phyloP scores from a whole-genome alignment of 2,329 filamentous ascomycete genomes.

The Diaporthe citriasiana region DNA sequence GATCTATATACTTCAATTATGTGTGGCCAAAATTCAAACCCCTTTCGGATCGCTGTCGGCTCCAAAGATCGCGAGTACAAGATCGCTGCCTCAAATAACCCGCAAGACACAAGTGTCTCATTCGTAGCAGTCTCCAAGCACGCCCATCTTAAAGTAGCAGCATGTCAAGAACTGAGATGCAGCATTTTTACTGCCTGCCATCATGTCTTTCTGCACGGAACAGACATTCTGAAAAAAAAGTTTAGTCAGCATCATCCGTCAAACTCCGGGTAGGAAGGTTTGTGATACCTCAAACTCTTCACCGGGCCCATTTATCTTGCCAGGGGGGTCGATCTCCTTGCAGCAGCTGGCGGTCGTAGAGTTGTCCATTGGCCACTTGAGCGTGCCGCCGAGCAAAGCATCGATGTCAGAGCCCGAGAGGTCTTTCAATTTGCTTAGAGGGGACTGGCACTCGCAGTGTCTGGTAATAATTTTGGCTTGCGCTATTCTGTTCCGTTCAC shows the following conservation, averaged over 20 bases:
- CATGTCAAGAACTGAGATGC: conserved; percentile 17
- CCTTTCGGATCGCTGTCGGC: accelerated
- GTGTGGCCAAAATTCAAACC: not conserved
- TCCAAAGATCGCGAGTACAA: no score
- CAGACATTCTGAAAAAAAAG: not conserved
- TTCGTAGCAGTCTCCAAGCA: conserved; percentile 1
- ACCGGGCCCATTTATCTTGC: not conserved
- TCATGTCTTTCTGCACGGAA: conserved; percentile 1
- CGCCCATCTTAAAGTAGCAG: not conserved
- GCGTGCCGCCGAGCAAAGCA: not conserved
- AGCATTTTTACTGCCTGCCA: not conserved
- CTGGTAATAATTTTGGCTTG: not conserved
- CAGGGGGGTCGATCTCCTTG: not conserved
- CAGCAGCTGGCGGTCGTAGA: not conserved
- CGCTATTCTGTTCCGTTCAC: not conserved
- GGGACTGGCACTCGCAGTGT: conserved; percentile 21
- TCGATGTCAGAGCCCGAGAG: not conserved
- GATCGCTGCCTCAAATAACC: not conserved
- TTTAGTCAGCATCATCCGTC: not conserved
- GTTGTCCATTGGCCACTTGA: conserved; percentile 13
- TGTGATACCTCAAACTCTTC: not conserved
- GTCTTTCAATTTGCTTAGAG: not conserved
- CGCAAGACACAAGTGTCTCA: not conserved
- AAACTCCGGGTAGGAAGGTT: accelerated
- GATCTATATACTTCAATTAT: not conserved